Evolutionary conservation across 768 basidiomycete genomes (phyloP).

Genomic region (Suillus decipiens): DNA sequence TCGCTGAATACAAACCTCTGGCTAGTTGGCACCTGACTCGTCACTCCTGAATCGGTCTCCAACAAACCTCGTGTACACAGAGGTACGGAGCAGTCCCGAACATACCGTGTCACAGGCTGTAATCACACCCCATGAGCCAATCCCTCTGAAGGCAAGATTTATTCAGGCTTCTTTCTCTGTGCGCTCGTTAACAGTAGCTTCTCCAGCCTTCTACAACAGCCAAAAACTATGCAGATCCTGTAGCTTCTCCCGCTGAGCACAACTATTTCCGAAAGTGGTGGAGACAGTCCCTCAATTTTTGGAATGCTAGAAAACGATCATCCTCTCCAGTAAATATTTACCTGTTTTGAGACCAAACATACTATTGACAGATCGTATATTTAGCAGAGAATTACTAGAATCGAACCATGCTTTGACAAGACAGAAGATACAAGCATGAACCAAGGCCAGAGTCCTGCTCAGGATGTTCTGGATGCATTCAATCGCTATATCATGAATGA

Average conservation of each 20-base stretch:
- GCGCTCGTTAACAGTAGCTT: neutral
- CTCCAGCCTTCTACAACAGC: neutral
- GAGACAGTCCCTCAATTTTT: neutral
- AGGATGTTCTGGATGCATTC: neutral
- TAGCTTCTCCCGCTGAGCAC: neutral
- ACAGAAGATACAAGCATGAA: neutral
- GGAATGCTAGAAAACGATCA: neutral
- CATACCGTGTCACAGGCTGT: neutral
- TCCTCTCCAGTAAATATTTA: neutral
- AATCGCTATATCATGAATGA: neutral
- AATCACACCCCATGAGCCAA: neutral
- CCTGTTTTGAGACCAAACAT: neutral
- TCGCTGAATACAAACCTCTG: neutral
- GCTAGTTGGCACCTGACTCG: neutral
- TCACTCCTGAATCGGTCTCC: neutral
- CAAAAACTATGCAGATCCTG: neutral
- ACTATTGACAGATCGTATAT: neutral
- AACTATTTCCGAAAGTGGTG: neutral
- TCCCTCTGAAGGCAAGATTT: neutral
- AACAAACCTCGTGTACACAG: neutral
- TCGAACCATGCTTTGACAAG: neutral
- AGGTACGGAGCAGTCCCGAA: neutral
- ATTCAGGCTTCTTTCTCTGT: neutral
- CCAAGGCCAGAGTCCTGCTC: neutral
- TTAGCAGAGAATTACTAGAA: neutral